Base-by-base conservation (phyloP, 164 flowering plant species). In the Litsea cubeba region DNA sequence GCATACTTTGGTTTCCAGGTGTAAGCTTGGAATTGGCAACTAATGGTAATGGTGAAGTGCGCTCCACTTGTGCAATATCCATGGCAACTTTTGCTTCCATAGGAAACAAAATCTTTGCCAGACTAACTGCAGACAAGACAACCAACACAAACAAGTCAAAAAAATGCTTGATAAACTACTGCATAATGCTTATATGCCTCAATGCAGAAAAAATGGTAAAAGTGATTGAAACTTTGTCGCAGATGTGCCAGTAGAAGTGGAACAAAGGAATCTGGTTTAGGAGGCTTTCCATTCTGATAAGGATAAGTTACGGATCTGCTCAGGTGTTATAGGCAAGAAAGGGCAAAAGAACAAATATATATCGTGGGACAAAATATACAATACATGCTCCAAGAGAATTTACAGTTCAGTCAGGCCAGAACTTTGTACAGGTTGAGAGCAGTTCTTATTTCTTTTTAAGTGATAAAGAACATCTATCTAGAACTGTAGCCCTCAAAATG, bases 51-150 rank as follows among this genome's bases (percentile, higher is more conserved):
- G 89, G 93, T 63, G 78, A 77, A 65, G 97, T 92, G 32, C 87
- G 89, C 69, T 87, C 94, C 58, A 92, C 91, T 70, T 92, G 89
- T 58, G 95, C 90, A 79, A 92, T 88, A 68, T 89, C 97, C 96
- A 91, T 94, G 65, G 86, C 93, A 72, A 92, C 92, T 79, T 85
- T 81, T 73, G 98, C 98, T 84, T 94, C 96, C 84, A 77, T 79
- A 35, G 98, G 96, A 76, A 92, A 94, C 28, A 92, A 79, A 50
- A 88, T 85, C 76, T 81, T 87, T 71, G 98, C 95, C 71, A 94
- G 80, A 70, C 85, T 90, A 84, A 91, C 98, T 92, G 88, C 62
- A 62, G 25, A 64, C 74, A 22, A 70, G 24, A 73, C 22, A 64
- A 65, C 22, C 57, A 62, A 22, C 63, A 11, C 2, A 32, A n/a